Evolutionary conservation across 2,329 filamentous ascomycete genomes (phyloP).

Genomic region (Aschersonia sp.): DNA sequence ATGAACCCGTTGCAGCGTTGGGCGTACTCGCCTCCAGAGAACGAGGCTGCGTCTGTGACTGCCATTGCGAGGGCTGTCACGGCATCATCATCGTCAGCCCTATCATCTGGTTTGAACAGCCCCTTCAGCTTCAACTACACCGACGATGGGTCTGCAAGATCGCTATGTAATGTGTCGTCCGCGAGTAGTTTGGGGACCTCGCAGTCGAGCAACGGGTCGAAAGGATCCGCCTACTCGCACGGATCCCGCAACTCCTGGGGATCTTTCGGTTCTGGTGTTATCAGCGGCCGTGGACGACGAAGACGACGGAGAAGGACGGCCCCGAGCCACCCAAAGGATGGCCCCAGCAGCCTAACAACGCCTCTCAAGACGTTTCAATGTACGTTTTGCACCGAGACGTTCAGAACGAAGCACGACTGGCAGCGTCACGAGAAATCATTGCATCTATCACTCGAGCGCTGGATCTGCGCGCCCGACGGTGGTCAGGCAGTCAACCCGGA

Average conservation of each 20-base stretch:
- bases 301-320: slow-evolving; percentile 32
- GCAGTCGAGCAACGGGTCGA: slow-evolving; percentile 43
- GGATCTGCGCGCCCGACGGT: slow-evolving; percentile 49
- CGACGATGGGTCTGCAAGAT: slow-evolving; percentile 45
- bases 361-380: slow-evolving; percentile 48
- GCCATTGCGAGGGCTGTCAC: slow-evolving; percentile 44
- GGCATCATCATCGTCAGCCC: slow-evolving; percentile 33
- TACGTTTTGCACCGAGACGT: slow-evolving; percentile 55
- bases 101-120: slow-evolving; percentile 41
- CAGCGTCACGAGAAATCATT: slow-evolving; percentile 57
- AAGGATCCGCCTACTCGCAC: slow-evolving; percentile 44
- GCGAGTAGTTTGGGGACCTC: slow-evolving; percentile 47
- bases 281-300: slow-evolving; percentile 28
- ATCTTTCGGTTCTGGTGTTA: slow-evolving; percentile 30
- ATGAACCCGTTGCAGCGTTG: slow-evolving; percentile 46
- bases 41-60: slow-evolving; percentile 45
- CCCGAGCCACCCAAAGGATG: slow-evolving; percentile 20
- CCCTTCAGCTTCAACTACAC: slow-evolving; percentile 42
- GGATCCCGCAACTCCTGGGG: slow-evolving; percentile 42
- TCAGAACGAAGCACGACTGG: slow-evolving; percentile 56
- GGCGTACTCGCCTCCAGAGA: slow-evolving; percentile 43
- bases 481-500: slow-evolving; percentile 41
- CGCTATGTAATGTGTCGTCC: slow-evolving; percentile 44
- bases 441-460: slow-evolving; percentile 49
- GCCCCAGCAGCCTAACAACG: slow-evolving; percentile 17